Percentiles rank a stretch among this genome's conserved stretches.
Evolutionary conservation across 2,329 filamentous ascomycete species (phyloP).

Genomic region (Aspergillus sojae): DNA sequence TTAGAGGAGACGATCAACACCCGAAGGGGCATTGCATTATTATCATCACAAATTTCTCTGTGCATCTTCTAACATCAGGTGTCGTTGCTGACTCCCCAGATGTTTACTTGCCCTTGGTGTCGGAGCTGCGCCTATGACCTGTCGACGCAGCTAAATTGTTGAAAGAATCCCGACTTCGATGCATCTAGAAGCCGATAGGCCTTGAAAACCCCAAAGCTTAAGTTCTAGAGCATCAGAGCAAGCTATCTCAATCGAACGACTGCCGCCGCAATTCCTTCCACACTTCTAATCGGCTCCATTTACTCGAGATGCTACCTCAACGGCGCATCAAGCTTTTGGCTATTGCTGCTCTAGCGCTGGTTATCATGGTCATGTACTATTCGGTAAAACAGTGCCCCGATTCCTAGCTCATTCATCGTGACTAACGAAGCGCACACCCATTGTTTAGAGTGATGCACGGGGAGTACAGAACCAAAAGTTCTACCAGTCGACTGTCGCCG

Average conservation of each 20-base stretch:
- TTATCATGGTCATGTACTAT: slow-evolving; percentile 74
- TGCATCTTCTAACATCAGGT: not conserved
- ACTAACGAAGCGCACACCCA: slow-evolving; percentile 11
- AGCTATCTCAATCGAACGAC: not conserved
- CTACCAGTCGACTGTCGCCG: slow-evolving; percentile 58
- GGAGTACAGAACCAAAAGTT: slow-evolving; percentile 51
- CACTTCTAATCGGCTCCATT: not conserved
- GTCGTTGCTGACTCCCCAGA: slow-evolving; percentile 13
- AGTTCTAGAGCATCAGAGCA: not conserved
- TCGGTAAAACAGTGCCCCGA: slow-evolving; percentile 55
- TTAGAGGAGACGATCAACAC: not conserved
- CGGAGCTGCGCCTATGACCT: slow-evolving; percentile 21
- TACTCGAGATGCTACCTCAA: slow-evolving; percentile 63
- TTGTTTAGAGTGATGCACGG: slow-evolving; percentile 40
- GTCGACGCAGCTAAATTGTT: slow-evolving; percentile 11
- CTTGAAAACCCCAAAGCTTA: not conserved
- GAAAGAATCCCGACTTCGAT: slow-evolving; percentile 9
- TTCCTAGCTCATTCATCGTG: not conserved
- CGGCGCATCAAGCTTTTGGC: slow-evolving; percentile 70
- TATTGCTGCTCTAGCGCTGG: slow-evolving; percentile 64
- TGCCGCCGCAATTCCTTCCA: not conserved
- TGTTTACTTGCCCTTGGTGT: slow-evolving; percentile 17
- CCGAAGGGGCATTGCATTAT: too few species aligned
- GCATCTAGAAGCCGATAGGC: slow-evolving; percentile 4
- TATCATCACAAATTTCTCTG: not conserved